Evolutionary conservation across 495 filamentous ascomycete genomes (phyloP), one percentile per base, ranked within the genome.

Genomic region (Hypoxylon fuscum): DNA sequence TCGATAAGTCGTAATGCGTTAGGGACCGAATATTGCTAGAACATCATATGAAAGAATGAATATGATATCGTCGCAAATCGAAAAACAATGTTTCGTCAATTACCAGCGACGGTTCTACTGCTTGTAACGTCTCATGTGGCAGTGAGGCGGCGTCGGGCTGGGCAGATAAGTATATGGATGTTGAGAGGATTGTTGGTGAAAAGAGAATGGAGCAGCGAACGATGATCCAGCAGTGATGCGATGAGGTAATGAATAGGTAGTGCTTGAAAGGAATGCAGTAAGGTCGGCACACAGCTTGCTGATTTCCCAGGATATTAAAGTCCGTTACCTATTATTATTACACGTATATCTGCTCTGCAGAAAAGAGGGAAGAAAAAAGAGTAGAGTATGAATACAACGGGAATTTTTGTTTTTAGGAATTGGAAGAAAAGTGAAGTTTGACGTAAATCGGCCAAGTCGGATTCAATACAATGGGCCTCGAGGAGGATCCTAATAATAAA

Each of bases 301-400:
- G 25, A 23, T 35, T 11, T 35, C 5, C 12, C 12, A n/a, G 11
- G 1, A 5, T 38, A 14, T 3, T 38, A 7, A 15, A 38, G 12
- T 42, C 50, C 51, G 35, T 29, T 51, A 18, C 52, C 34, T 52
- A 57, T 52, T 51, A 59, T 49, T 60, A 55, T 29, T 15, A 59
- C 32, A 4, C 8, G 25, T 56, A 41, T 47, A 41, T 66, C 56
- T 66, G 62, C 62, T 46, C 62, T 65, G 62, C 62, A 66, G 62
- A 59, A n/a, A n/a, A 43, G 49, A 42, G n/a, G 55, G 32, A 47
- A 44, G 29, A 5, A 32, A 52, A 55, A 22, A 59, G 29, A 5
- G 35, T 47, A 55, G 23, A 59, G 55, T 37, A 45, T 12, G 45
- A 51, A 44, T 56, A 41, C 27, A 4, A 14, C n/a, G 12, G 35